phyloP scores from a whole-genome alignment of 2,329 filamentous ascomycete genomes.

The Talaromyces islandicus region DNA sequence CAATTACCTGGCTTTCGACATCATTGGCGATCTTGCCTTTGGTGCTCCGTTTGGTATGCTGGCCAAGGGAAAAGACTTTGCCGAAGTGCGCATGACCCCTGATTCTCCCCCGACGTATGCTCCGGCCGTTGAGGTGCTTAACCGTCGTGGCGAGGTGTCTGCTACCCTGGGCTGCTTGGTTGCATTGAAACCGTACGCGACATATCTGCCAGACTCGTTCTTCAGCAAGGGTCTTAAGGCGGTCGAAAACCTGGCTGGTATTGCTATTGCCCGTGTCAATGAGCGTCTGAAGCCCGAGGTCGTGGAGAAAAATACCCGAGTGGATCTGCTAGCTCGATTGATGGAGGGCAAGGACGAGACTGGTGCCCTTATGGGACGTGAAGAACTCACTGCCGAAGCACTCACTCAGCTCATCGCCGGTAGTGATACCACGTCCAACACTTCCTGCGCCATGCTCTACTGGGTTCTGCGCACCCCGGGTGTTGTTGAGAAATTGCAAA shows the following conservation, averaged over 20 bases:
- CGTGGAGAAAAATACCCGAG: slow-evolving; percentile 57
- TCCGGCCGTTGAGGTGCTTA: slow-evolving; percentile 79
- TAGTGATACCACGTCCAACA: slow-evolving; percentile 62
- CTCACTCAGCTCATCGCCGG: slow-evolving; percentile 79
- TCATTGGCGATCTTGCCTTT: slow-evolving; percentile 60
- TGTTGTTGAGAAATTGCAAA: slow-evolving; percentile 65
- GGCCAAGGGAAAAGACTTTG: slow-evolving; percentile 65
- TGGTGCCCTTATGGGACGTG: slow-evolving; percentile 66
- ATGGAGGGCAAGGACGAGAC: slow-evolving; percentile 82
- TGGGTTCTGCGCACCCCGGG: slow-evolving; percentile 65
- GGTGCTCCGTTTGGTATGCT: slow-evolving; percentile 81
- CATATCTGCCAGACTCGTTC: slow-evolving; percentile 75
- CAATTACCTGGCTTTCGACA: slow-evolving; percentile 60
- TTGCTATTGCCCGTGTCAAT: slow-evolving; percentile 77
- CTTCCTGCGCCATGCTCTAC: slow-evolving; percentile 76
- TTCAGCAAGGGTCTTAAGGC: slow-evolving; percentile 69
- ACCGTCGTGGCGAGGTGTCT: slow-evolving; percentile 80
- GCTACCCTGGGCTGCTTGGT: slow-evolving; percentile 72
- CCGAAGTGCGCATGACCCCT: slow-evolving; percentile 62
- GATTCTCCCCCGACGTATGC: slow-evolving; percentile 61
- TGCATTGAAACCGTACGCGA: slow-evolving; percentile 69
- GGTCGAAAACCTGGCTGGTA: slow-evolving; percentile 76
- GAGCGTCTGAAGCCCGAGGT: slow-evolving; percentile 63
- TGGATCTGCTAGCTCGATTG: slow-evolving; percentile 73
- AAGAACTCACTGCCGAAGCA: slow-evolving; percentile 82